Conservation (phyloP, 345 rosid genomes). For the rapeseed (Brassica napus) region Da-Ae NC_063436.1:14386501-14387000, state of each 20-base stretch:
- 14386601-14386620: background rate
- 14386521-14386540: background rate
- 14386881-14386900: slow-evolving; percentile 8
- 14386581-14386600: background rate
- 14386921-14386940: slow-evolving; percentile 23
- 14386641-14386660: background rate
- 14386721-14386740: background rate
- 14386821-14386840: slow-evolving; percentile 22
- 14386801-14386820: slow-evolving; percentile 11
- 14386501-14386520: background rate
- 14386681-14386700: slow-evolving; percentile 10
- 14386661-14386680: background rate
- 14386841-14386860: slow-evolving; percentile 33
- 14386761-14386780: background rate
- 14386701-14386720: slow-evolving; percentile 28
- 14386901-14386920: slow-evolving; percentile 31
- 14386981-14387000: slow-evolving; percentile 32
- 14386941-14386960: slow-evolving; percentile 27
- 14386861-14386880: slow-evolving; percentile 40
- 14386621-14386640: background rate
- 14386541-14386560: background rate
- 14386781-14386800: slow-evolving; percentile 19
- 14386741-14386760: background rate
- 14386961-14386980: slow-evolving; percentile 7
- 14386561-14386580: background rate